Evolutionary conservation across 306 rosid genomes (phyloP).

Genomic region (Hippophae gyantsensis): DNA sequence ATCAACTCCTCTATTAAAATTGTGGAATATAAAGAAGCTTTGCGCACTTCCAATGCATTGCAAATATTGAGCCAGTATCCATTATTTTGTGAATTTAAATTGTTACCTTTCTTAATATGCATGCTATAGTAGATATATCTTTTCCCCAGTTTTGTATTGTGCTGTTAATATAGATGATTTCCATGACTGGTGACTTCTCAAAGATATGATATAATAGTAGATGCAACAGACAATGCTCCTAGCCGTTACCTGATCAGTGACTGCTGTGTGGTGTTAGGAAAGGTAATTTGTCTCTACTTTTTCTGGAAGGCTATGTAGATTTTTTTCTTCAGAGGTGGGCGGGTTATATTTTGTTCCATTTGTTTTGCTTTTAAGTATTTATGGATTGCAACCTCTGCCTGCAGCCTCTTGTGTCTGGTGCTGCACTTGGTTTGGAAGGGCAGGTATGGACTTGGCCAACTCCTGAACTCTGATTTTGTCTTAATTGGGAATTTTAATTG

Average conservation of each 20-base stretch:
- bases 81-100: constrained; percentile 14
- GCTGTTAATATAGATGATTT: background rate
- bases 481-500: no score
- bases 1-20: constrained; percentile 72
- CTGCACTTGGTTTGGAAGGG: constrained; percentile 95
- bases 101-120: background rate
- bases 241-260: constrained; percentile 92
- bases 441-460: constrained; percentile 47
- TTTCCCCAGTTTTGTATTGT: no score
- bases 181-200: constrained; percentile 32
- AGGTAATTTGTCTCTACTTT: constrained; percentile 42
- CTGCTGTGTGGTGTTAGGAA: constrained; percentile 91
- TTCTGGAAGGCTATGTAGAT: background rate
- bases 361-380: constrained; percentile 4
- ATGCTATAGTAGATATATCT: background rate
- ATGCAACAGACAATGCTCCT: constrained; percentile 97
- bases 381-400: constrained; percentile 21
- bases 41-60: constrained; percentile 74
- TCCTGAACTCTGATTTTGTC: constrained; percentile 1
- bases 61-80: constrained; percentile 81
- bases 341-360: no score
- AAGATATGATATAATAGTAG: constrained; percentile 80
- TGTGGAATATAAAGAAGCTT: constrained; percentile 76
- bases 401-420: constrained; percentile 99
- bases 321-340: no score